Percentiles rank a stretch among this genome's conserved stretches.
phyloP scores from a whole-genome alignment of 768 basidiomycete genomes.

The Pulveroboletus sp. region DNA sequence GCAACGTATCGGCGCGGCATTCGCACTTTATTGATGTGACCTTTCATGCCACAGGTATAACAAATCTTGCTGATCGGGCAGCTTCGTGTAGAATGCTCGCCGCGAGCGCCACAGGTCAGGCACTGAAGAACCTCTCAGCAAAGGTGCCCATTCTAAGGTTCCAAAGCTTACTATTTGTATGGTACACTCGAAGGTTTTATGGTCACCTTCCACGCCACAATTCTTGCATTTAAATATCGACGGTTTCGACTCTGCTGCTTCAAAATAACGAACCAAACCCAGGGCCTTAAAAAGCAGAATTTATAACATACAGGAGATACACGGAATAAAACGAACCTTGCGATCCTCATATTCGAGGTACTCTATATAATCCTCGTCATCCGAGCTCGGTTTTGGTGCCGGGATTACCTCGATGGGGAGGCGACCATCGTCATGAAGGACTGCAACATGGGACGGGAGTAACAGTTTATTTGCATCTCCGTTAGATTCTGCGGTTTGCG shows the following conservation, averaged over 20 bases:
- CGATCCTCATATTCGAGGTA: conserved; percentile 72
- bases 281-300: conserved; percentile 37
- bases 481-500: conserved; percentile 19
- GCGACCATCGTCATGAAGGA: conserved; percentile 35
- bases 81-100: conserved; percentile 72
- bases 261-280: conserved; percentile 60
- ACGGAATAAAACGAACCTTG: conserved; percentile 40
- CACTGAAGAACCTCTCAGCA: conserved; percentile 44
- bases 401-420: conserved; percentile 46
- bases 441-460: conserved; percentile 67
- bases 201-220: conserved; percentile 71
- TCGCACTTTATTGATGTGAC: conserved; percentile 64
- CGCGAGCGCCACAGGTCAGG: conserved; percentile 72
- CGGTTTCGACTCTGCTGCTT: conserved; percentile 40
- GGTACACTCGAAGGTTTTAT: conserved; percentile 65
- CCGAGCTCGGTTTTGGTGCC: conserved; percentile 39
- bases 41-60: conserved; percentile 79
- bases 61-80: conserved; percentile 82
- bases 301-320: not conserved
- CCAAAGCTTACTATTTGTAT: conserved; percentile 57
- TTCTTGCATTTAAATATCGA: conserved; percentile 65
- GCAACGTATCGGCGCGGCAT: not conserved
- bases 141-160: not conserved
- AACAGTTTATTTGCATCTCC: conserved; percentile 35
- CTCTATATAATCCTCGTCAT: conserved; percentile 67